Base-by-base conservation (phyloP, 352 stramenopile species). In the Pythium phragmiticola region DNA sequence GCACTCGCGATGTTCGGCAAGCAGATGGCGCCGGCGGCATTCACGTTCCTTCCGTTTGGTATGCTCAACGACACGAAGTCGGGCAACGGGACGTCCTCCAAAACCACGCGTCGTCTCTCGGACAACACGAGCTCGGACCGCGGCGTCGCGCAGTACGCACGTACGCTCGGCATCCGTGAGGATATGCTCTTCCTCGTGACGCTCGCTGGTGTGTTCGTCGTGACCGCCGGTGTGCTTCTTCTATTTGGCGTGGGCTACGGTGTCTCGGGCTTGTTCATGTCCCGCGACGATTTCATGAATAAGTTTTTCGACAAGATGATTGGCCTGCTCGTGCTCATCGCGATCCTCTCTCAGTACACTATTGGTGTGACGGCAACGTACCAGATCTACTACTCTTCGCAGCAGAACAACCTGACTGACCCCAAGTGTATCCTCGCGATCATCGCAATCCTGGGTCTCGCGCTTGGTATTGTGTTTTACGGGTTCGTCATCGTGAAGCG, bases 251-350 rank as follows among this genome's bases (percentile, higher is more conserved):
- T 87, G 5, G 82, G 70, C 11, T 92, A 92, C 58, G 56, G 75
- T 21, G n/a, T 78, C 2, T 54, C 81, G 0, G 78, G 75, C 1
- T 63, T 90, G 6, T 79, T 88, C 66, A 92, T 90, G 86, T 73
- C 73, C 39, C 81, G 82, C 55, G 74, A 86, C 23, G 73, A 87
- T 26, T 94, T 86, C 60, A 72, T 90, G 56, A 50, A 36, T 50
- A 92, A 92, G 57, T 93, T 91, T 57, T 90, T 89, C 54, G 86
- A 95, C 70, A 90, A 91, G 68, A 87, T 90, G 79, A 90, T 95
- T 45, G 82, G 84, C 26, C 57, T 92, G 16, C 66, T 89, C 43
- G 74, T 95, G 4, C 72, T 93, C 21, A 71, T 95, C 23, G 63
- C 78, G 0, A 90, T 95, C 30, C 62, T 95, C 8, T 90, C 82